These are phyloP conservation scores for Pichia cactophila DNA, from an alignment of 1,139 yeast genomes.

Conservation along the genomic window DNA sequence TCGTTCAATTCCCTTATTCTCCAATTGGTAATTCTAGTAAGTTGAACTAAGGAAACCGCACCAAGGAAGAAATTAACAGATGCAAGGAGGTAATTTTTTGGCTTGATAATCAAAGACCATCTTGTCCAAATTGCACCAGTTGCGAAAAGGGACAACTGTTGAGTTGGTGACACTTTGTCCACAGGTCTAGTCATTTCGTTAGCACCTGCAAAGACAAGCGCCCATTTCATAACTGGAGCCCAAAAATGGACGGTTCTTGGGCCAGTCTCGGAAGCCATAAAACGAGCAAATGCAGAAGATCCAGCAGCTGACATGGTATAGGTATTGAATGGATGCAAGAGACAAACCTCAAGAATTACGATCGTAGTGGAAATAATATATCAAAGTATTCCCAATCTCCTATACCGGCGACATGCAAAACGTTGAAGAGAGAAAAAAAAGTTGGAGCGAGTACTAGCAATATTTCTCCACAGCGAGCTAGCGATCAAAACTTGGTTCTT, in stretches of 20 bases:
- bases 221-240: constrained; percentile 74
- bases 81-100: constrained; percentile 81
- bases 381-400: too few relatives aligned
- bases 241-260: constrained; percentile 95
- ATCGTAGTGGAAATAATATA: too few relatives aligned
- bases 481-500: too few relatives aligned
- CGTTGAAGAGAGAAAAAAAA: too few relatives aligned
- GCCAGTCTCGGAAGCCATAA: constrained; percentile 82
- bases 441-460: neutral
- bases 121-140: constrained; percentile 98
- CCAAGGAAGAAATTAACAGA: constrained; percentile 93
- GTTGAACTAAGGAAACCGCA: constrained; percentile 80
- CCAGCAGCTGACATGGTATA: constrained; percentile 6
- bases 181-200: constrained; percentile 85
- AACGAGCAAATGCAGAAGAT: constrained; percentile 50
- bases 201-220: constrained; percentile 83
- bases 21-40: constrained; percentile 60
- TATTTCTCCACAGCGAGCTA: too few relatives aligned
- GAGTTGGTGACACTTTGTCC: constrained; percentile 85
- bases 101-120: constrained; percentile 92
- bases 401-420: too few relatives aligned
- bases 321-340: too few relatives aligned
- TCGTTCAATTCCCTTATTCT: constrained; percentile 42
- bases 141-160: constrained; percentile 80
- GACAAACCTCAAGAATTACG: too few relatives aligned